These are phyloP conservation scores for Solanum commersonii DNA, from an alignment of 257 asterid species.

Conservation along the genomic window DNA sequence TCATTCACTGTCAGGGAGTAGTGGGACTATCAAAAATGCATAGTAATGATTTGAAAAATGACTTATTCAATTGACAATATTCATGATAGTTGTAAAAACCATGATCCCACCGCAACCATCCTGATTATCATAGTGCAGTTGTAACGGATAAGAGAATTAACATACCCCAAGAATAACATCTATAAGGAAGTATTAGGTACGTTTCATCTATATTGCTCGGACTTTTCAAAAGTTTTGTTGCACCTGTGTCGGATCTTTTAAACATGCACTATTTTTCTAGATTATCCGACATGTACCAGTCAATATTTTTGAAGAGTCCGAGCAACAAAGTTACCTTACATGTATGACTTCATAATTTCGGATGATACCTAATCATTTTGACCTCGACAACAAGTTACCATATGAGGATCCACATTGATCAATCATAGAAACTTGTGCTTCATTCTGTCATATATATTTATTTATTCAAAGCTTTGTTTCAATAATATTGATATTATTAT, in stretches of 20 bases:
- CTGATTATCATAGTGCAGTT: not conserved
- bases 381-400: not conserved
- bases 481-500: not conserved
- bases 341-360: not conserved
- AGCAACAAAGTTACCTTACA: too few relatives aligned
- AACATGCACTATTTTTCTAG: not conserved
- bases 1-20: not conserved
- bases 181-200: not conserved
- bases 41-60: not conserved
- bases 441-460: not conserved
- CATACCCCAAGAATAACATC: not conserved
- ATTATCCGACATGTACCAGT: not conserved
- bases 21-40: not conserved
- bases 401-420: not conserved
- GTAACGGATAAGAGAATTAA: not conserved
- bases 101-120: not conserved
- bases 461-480: not conserved
- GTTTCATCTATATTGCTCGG: not conserved
- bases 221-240: not conserved
- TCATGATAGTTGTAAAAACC: not conserved
- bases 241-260: not conserved
- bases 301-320: not conserved
- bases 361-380: not conserved
- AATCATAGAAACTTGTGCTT: not conserved
- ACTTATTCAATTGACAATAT: not conserved